Conservation (phyloP, 2,329 filamentous ascomycete species). For the Pseudogymnoascus pannorum region DNA sequence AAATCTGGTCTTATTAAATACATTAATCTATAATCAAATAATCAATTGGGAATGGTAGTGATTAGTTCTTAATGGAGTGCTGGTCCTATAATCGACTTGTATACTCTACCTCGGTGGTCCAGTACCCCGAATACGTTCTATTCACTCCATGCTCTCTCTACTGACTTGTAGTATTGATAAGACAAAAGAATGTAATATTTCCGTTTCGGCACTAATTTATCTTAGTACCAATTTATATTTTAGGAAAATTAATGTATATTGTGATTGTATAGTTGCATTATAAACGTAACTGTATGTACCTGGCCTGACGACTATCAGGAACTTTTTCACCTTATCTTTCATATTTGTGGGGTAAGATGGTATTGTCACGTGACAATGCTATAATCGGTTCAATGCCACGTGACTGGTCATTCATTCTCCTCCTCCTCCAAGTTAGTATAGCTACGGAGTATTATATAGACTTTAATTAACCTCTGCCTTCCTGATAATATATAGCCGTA, state of each 20-base stretch:
- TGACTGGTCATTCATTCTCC: background rate
- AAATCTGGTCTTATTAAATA: background rate
- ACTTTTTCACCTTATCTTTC: background rate
- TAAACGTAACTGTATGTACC: background rate
- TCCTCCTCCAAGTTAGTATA: background rate
- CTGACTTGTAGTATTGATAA: no score
- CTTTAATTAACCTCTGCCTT: background rate
- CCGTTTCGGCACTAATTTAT: no score
- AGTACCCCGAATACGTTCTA: no score
- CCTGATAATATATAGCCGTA: background rate
- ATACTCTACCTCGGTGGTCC: no score
- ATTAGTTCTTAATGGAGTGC: no score
- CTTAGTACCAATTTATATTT: no score
- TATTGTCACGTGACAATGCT: background rate
- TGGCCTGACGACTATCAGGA: background rate
- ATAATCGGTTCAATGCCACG: background rate
- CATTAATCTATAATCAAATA: background rate
- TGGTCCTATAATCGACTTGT: no score
- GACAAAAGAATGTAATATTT: no score
- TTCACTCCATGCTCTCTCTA: no score
- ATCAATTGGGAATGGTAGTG: no score
- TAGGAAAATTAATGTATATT: no score
- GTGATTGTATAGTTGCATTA: no score
- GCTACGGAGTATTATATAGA: background rate
- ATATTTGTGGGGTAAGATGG: background rate